Evolutionary conservation across 768 basidiomycete genomes (phyloP), one percentile per base, ranked within the genome.

Genomic region (Panellus pusillus): DNA sequence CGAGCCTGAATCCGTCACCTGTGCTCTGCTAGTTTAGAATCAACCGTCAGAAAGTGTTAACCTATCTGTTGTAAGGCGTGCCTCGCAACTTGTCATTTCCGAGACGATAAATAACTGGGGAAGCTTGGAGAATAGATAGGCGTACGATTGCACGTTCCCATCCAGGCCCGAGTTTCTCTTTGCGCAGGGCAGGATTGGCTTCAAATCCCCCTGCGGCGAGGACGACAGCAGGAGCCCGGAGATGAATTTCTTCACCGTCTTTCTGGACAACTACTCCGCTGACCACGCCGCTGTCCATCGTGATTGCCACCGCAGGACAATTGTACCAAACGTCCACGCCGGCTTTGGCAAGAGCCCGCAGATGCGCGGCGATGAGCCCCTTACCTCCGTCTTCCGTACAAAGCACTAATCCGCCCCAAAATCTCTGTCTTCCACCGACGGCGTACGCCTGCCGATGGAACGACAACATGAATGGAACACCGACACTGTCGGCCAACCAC

Each of bases 121-220:
- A 20, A 42, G 24, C 24, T 14, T 44, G 24, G 41, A 40, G 51
- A 19, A 54, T 29, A 47, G 32, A 35, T 31, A 17, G 6, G 63
- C 69, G 50, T 53, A 83, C 84, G 64, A 74, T 79, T 24, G 86
- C 84, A 50, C 70, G 72, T 40, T 70, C 70, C 87, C 87, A 89
- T 18, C 70, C 75, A 5, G 64, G 47, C n/a, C 87, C 86, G 11
- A 89, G 72, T 63, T 85, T 66, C 62, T 79, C 75, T 15, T 60
- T 67, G 28, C 87, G 76, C 47, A 84, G 64, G 37, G 77, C 72
- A 24, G 67, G 63, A 63, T 72, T 84, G 11, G 86, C 77, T 65
- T 87, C 86, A 56, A 81, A 87, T 0, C 86, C 86, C 18, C 86
- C 87, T 13, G 80, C 80, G 3, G 86, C 85, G 37, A 89, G 73